These are phyloP conservation scores for Neoascochyta sp. DNA, from an alignment of 2,329 filamentous ascomycete genomes.

Conservation along the genomic window DNA sequence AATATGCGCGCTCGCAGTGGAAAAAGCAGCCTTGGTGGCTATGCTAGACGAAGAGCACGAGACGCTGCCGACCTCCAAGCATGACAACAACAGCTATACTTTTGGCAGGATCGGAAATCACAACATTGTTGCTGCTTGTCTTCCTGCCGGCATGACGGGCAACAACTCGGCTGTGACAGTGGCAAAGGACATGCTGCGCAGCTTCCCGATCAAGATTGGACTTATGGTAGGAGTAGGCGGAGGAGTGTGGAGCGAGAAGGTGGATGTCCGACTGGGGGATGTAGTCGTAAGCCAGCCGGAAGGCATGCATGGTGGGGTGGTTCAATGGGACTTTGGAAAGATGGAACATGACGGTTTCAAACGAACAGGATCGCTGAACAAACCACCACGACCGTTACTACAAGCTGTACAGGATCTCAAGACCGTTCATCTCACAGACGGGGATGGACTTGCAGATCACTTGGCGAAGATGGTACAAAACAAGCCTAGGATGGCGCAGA, in stretches of 20 bases:
- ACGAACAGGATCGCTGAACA: constrained; percentile 8
- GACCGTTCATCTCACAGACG: background rate
- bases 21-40: constrained; percentile 27
- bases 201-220: too few species aligned
- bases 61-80: constrained; percentile 11
- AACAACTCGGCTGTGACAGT: constrained; percentile 31
- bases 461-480: background rate
- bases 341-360: too few species aligned
- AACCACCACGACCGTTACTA: constrained; percentile 5
- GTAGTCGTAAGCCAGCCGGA: constrained; percentile 9
- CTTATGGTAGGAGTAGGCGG: too few species aligned
- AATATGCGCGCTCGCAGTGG: constrained; percentile 33
- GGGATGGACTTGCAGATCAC: background rate
- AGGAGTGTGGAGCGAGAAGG: constrained; percentile 9
- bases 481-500: too few species aligned
- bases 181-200: constrained; percentile 19
- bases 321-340: constrained; percentile 7
- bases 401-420: constrained; percentile 2
- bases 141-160: constrained; percentile 31
- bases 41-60: constrained; percentile 17
- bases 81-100: constrained; percentile 14
- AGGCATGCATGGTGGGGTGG: constrained; percentile 4
- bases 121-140: constrained; percentile 34
- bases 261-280: constrained; percentile 8
- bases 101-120: constrained; percentile 24